Conservation (phyloP, 2,329 filamentous ascomycete genomes). For the Aureobasidium melanogenum region DNA sequence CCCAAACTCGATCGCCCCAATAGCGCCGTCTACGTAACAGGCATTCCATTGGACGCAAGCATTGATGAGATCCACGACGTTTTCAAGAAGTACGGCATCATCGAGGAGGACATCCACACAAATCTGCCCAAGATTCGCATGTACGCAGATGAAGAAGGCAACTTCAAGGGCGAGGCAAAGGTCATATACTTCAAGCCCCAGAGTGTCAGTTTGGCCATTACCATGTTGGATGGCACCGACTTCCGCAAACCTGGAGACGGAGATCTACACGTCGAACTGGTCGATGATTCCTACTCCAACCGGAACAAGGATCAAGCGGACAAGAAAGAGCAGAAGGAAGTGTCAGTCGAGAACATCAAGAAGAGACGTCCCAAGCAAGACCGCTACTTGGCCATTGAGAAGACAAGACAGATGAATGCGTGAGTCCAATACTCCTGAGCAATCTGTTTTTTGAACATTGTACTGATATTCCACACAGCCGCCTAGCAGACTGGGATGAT, state of each 20-base stretch:
- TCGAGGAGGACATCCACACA: conserved; percentile 88
- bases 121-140: conserved; percentile 85
- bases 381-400: conserved; percentile 74
- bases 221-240: conserved; percentile 70
- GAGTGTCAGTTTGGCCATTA: conserved; percentile 78
- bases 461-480: conserved; percentile 41
- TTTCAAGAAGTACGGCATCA: conserved; percentile 84
- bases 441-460: not conserved
- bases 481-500: conserved; percentile 91
- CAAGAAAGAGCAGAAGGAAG: conserved; percentile 51
- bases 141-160: conserved; percentile 71
- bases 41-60: conserved; percentile 70
- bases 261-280: conserved; percentile 71
- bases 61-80: conserved; percentile 71
- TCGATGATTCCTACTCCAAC: conserved; percentile 65
- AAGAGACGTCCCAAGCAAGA: conserved; percentile 58
- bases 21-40: conserved; percentile 86
- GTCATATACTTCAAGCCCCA: conserved; percentile 90
- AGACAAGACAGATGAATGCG: conserved; percentile 77
- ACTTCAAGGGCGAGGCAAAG: conserved; percentile 88
- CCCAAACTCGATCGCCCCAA: conserved; percentile 49
- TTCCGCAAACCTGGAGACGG: conserved; percentile 60
- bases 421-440: conserved; percentile 22
- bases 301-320: conserved; percentile 69
- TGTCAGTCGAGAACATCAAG: conserved; percentile 36